Evolutionary conservation across 441 rosid species (phyloP), one percentile per base, ranked within the genome.

Genomic region (Croton laevigatus): DNA sequence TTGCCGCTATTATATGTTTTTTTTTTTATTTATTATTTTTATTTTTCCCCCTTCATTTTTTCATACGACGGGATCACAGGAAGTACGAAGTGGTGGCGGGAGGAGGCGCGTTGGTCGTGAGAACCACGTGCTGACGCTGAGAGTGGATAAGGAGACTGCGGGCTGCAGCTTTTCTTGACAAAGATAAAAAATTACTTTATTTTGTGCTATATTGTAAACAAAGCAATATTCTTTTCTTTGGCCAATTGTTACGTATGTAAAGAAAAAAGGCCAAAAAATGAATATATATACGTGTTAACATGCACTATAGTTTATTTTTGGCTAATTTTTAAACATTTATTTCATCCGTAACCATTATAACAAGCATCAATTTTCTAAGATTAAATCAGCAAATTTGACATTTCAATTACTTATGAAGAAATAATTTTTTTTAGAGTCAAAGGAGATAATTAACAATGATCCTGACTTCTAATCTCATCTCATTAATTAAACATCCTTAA

Each of bases 171-270:
- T 8, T 51, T 66, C 6, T 34, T 7, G 9, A 19, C 6, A 20
- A 19, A 53, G 3, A n/a, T 52, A n/a, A 53, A 52, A 16, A 53
- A 3, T 34, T 51, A 19, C n/a, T 2, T n/a, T 37, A 9, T 44
- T 44, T 66, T 11, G 6, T 40, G 8, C 4, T 5, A 66, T 11
- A 36, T 12, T 10, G 6, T 37, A 11, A 66, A 20, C 34, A 57
- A 54, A 40, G 13, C 57, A 52, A 53, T 64, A 63, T 42, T 63
- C 75, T n/a, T 45, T 55, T 55, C 62, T 64, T 52, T 14, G 19
- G 51, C 23, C 8, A 23, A 19, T 16, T 34, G 69, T 51, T 51
- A 22, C 69, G 59, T 51, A 36, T 10, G 12, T 46, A 11, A 5
- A 46, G 16, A 48, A 48, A 14, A 48, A n/a, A n/a, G n/a, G n/a